Percentiles rank a stretch among this genome's conserved stretches.
Conservation (phyloP, 2,329 filamentous ascomycete species). For the Pseudopyricularia cyperi region DNA sequence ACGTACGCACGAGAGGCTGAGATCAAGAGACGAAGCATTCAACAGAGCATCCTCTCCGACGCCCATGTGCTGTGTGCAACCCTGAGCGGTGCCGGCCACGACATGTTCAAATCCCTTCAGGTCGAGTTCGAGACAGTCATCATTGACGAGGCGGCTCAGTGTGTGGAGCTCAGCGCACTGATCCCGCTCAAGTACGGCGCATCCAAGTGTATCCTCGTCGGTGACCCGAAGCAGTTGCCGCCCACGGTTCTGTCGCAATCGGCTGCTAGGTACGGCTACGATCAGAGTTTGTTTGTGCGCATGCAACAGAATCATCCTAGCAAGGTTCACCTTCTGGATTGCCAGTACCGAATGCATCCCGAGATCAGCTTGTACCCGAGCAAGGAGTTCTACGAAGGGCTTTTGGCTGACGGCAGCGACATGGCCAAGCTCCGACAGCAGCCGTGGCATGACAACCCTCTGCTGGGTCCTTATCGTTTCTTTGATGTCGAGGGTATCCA, state of each 20-base stretch:
- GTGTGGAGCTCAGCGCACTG: constrained; percentile 88
- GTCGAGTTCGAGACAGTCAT: constrained; percentile 98
- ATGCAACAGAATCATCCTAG: constrained; percentile 90
- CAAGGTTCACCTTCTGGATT: constrained; percentile 88
- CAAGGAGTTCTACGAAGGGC: constrained; percentile 80
- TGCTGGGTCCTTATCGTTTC: constrained; percentile 90
- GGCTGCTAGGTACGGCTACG: constrained; percentile 84
- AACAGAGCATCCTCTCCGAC: constrained; percentile 81
- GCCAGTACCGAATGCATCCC: constrained; percentile 98
- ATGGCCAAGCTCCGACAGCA: constrained; percentile 66
- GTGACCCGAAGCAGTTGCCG: constrained; percentile 93
- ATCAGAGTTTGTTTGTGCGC: constrained; percentile 94
- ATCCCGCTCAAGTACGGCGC: constrained; percentile 97
- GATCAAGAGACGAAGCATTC: constrained; percentile 67
- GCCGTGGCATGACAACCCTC: constrained; percentile 71
- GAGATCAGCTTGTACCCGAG: constrained; percentile 90
- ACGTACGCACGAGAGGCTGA: constrained; percentile 73
- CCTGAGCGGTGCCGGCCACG: constrained; percentile 87
- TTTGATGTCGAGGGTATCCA: constrained; percentile 91
- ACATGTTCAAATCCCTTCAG: constrained; percentile 88
- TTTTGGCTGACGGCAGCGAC: constrained; percentile 68
- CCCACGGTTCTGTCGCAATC: constrained; percentile 92
- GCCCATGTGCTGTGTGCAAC: constrained; percentile 93
- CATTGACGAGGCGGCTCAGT: constrained; percentile 96
- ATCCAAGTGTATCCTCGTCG: constrained; percentile 91